phyloP scores from a whole-genome alignment of 345 rosid species.

The Syzygium grande region DNA sequence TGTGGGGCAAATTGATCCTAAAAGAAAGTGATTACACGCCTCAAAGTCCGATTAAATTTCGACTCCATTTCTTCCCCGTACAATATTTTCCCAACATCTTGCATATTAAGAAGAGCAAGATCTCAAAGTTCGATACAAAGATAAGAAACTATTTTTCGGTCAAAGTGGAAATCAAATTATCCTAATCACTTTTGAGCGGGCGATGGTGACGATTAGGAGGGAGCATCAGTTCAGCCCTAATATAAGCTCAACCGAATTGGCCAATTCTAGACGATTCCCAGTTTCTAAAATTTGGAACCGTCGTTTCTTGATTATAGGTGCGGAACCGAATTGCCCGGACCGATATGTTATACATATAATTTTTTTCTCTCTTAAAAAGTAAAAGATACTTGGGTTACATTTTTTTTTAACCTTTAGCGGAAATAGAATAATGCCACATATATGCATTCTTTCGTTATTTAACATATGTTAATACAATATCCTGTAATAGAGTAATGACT shows the following conservation, averaged over 20 bases:
- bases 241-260: not conserved
- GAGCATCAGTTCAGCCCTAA: not conserved
- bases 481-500: not conserved
- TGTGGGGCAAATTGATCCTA: no score
- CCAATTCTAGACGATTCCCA: rapidly evolving
- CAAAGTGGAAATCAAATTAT: not conserved
- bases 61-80: no score
- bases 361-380: not conserved
- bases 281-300: not conserved
- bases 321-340: rapidly evolving
- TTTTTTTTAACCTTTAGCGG: rapidly evolving
- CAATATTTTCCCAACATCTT: no score
- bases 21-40: no score
- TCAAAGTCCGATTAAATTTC: no score
- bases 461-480: not conserved
- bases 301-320: rapidly evolving
- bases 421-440: not conserved
- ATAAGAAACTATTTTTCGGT: not conserved
- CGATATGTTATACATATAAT: not conserved
- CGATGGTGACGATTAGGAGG: not conserved
- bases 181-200: not conserved
- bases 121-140: not conserved
- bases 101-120: not conserved
- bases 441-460: not conserved
- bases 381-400: not conserved